Conservation (phyloP, 2,329 filamentous ascomycete genomes). For the Seiridium unicorne region DNA sequence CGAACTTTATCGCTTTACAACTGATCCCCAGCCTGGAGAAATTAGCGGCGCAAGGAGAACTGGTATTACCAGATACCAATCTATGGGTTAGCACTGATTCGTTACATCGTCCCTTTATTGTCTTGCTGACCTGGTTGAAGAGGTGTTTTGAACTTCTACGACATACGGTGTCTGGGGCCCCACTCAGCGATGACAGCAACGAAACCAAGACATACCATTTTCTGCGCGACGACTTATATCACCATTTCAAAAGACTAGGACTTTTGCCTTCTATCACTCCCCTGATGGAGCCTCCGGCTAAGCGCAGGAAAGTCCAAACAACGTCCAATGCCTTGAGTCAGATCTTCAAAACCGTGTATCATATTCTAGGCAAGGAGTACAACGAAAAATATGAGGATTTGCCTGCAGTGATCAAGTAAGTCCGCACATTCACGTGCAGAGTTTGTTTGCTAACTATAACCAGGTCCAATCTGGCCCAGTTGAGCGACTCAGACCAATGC, state of each 20-base stretch:
- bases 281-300: constrained; percentile 20
- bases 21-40: constrained; percentile 41
- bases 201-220: constrained; percentile 5
- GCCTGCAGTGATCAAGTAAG: constrained; percentile 45
- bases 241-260: constrained; percentile 18
- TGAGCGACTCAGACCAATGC: constrained; percentile 50
- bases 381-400: constrained; percentile 26
- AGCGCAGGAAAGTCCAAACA: constrained; percentile 28
- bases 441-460: constrained; percentile 25
- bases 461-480: constrained; percentile 40
- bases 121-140: constrained; percentile 20
- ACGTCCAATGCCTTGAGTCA: constrained; percentile 18
- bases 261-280: constrained; percentile 9
- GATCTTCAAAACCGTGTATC: constrained; percentile 21
- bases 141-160: constrained; percentile 27
- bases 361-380: constrained; percentile 25
- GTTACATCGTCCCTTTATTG: neutral
- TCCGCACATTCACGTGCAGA: constrained; percentile 13
- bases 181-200: no score
- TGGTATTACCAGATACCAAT: constrained; percentile 34
- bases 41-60: constrained; percentile 28
- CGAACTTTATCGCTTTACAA: constrained; percentile 40
- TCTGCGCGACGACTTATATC: constrained; percentile 20
- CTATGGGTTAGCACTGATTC: constrained; percentile 35
- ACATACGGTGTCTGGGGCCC: constrained; percentile 17